phyloP scores from a whole-genome alignment of 768 basidiomycete genomes.

The Lentinus tigrinus region DNA sequence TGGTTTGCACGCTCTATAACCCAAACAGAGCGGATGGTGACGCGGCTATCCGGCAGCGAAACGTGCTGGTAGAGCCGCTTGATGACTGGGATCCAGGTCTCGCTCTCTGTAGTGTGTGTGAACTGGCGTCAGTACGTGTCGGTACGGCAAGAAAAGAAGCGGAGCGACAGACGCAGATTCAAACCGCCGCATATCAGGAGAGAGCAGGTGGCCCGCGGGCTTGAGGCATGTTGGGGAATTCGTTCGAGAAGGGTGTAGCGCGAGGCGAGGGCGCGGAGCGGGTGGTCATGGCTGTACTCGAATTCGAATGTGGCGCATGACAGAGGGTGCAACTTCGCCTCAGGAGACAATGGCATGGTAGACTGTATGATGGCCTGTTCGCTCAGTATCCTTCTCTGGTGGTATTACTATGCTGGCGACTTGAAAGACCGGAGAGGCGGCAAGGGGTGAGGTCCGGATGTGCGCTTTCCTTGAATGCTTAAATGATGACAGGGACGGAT shows the following conservation, averaged over 20 bases:
- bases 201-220: background rate
- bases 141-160: background rate
- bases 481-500: too few relatives aligned
- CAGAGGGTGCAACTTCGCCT: background rate
- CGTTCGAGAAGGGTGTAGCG: background rate
- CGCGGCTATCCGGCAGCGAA: background rate
- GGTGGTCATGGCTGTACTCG: background rate
- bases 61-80: background rate
- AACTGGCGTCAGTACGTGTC: background rate
- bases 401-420: too few relatives aligned
- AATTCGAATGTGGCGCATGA: background rate
- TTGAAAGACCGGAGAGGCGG: too few relatives aligned
- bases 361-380: background rate
- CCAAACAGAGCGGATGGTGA: conserved; percentile 1
- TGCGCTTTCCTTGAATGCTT: too few relatives aligned
- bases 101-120: background rate
- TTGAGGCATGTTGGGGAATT: background rate
- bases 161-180: background rate
- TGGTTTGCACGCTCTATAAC: conserved; percentile 2
- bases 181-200: background rate
- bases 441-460: too few relatives aligned
- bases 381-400: background rate
- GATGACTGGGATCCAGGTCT: conserved; percentile 1
- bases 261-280: background rate
- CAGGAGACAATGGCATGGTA: background rate